A percentile compares a stretch with the other conserved stretches of the same genome.
Conservation (phyloP, 2,329 filamentous ascomycete genomes). For the Beauveria medogensis region DNA sequence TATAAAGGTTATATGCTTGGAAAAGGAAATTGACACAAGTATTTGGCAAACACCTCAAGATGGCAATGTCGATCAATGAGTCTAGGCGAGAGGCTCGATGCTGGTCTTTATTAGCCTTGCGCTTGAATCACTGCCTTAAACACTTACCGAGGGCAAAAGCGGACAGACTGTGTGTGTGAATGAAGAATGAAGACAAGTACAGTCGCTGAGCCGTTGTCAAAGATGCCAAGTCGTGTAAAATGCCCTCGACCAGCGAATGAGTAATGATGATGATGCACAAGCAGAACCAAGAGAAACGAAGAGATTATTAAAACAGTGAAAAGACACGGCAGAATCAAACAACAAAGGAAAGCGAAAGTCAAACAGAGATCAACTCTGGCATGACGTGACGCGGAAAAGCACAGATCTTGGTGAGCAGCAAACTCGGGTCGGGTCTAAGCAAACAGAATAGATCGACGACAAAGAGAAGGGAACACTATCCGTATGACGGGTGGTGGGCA, state of each 20-base stretch:
- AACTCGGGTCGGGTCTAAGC: neutral
- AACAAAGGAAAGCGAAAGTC: neutral
- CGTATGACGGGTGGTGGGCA: neutral
- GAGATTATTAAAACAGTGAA: slow-evolving; percentile 6
- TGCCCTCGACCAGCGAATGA: slow-evolving; percentile 14
- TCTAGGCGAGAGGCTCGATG: no score
- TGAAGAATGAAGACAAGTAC: neutral
- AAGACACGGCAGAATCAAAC: slow-evolving; percentile 1
- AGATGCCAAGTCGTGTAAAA: neutral
- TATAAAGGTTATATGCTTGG: no score
- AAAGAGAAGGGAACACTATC: neutral
- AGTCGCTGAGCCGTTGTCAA: neutral
- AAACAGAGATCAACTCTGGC: slow-evolving; percentile 7
- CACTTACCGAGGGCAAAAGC: no score
- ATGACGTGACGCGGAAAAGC: neutral
- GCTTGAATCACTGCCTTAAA: no score
- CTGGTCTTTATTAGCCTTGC: no score
- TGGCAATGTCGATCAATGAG: no score
- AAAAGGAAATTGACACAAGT: no score
- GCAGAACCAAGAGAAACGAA: slow-evolving; percentile 14
- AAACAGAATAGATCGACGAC: slow-evolving; percentile 10
- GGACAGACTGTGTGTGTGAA: no score
- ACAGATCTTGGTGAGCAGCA: neutral
- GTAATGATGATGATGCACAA: slow-evolving; percentile 11
- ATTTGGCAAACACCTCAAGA: no score